phyloP scores from a whole-genome alignment of 495 filamentous ascomycete genomes.

The Clohesyomyces aquaticus region DNA sequence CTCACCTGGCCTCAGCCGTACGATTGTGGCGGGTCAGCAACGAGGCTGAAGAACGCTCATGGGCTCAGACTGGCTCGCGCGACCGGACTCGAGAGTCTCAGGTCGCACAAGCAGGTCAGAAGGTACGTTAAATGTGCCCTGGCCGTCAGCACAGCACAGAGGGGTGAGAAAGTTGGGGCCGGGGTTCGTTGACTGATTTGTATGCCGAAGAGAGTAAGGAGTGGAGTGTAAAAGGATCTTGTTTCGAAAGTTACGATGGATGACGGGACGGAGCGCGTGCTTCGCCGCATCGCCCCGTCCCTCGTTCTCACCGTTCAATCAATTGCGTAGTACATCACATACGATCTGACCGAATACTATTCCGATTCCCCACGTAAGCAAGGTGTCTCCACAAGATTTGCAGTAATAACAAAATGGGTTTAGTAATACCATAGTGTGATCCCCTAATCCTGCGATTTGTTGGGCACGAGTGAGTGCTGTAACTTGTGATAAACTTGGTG shows the following conservation, averaged over 20 bases:
- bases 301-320: neutral
- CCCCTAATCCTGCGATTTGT: neutral
- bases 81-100: neutral
- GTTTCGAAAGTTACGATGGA: neutral
- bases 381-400: neutral
- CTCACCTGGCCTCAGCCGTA: neutral
- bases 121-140: neutral
- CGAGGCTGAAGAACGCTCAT: neutral
- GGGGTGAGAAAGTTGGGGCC: neutral
- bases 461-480: neutral
- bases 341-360: neutral
- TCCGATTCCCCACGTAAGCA: neutral
- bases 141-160: neutral
- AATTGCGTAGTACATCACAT: neutral
- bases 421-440: slow-evolving; percentile 1
- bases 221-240: neutral
- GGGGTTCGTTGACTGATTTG: too few species aligned
- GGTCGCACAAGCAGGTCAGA: neutral
- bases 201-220: neutral
- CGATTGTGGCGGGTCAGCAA: neutral
- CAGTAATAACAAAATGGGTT: neutral
- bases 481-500: neutral
- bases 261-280: neutral
- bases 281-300: neutral
- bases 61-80: neutral